Percentiles rank a stretch among this genome's conserved stretches.
Evolutionary conservation across 2,329 filamentous ascomycete genomes (phyloP).

Genomic region (Hymenotorrendiella dingleyae): DNA sequence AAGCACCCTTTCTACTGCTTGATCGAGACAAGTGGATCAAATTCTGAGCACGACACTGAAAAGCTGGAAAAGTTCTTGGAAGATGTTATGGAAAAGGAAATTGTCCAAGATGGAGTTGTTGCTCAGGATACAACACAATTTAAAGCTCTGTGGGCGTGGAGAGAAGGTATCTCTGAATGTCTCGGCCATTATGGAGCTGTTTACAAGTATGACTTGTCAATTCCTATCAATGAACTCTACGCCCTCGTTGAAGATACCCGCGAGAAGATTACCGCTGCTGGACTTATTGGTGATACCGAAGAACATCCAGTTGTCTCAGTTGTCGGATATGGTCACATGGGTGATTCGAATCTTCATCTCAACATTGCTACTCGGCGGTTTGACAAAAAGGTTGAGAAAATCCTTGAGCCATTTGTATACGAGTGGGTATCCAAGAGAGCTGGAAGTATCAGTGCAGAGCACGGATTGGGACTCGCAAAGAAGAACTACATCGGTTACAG

Average conservation of each 20-base stretch:
- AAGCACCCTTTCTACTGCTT: conserved; percentile 93
- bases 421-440: conserved; percentile 88
- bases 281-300: conserved; percentile 70
- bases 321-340: conserved; percentile 98
- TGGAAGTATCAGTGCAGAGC: conserved; percentile 95
- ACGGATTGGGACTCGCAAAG: conserved; percentile 90
- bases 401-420: conserved; percentile 91
- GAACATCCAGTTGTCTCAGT: conserved; percentile 78
- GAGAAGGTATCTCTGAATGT: conserved; percentile 87
- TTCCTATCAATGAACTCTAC: conserved; percentile 84
- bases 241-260: conserved; percentile 80
- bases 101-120: conserved; percentile 83
- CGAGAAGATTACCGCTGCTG: conserved; percentile 63
- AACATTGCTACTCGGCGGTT: conserved; percentile 81
- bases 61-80: conserved; percentile 91
- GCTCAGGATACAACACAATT: conserved; percentile 92
- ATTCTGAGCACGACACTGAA: conserved; percentile 84
- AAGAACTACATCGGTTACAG: conserved; percentile 94
- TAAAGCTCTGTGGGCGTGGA: conserved; percentile 79
- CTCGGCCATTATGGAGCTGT: conserved; percentile 87
- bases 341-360: conserved; percentile 89
- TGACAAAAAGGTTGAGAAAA: conserved; percentile 79
- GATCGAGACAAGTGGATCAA: conserved; percentile 92
- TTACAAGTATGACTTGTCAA: conserved; percentile 98
- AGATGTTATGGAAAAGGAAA: conserved; percentile 80